These are phyloP conservation scores for Penicillium sp. DNA, from an alignment of 2,329 filamentous ascomycete genomes.

Conservation along the genomic window DNA sequence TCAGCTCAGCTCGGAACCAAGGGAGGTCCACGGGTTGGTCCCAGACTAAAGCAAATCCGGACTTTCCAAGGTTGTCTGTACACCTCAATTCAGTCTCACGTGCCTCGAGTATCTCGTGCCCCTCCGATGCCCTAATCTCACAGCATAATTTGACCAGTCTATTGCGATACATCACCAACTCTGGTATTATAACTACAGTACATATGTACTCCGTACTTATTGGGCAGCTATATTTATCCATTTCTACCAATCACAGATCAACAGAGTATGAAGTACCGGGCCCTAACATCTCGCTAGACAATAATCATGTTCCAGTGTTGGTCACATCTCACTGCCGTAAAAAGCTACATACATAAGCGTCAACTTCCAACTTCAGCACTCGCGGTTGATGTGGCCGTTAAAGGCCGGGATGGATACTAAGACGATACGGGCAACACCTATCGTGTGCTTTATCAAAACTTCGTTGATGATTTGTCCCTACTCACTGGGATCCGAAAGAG, in stretches of 20 bases:
- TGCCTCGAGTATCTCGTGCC: not conserved
- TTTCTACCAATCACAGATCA: not conserved
- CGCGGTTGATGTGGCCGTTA: not conserved
- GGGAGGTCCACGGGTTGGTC: not conserved
- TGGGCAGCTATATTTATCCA: not conserved
- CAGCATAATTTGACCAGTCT: not conserved
- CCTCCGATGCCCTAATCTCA: slow-evolving; percentile 1
- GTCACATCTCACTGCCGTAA: not conserved
- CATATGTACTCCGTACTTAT: no score
- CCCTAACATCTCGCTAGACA: not conserved
- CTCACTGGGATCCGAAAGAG: no score
- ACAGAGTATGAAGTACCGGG: not conserved
- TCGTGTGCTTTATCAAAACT: no score
- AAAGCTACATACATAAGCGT: not conserved
- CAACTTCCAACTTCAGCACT: not conserved
- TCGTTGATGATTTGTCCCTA: no score
- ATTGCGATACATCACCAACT: not conserved
- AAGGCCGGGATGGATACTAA: not conserved
- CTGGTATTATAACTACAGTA: not conserved
- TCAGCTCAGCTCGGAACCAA: not conserved
- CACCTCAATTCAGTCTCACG: not conserved
- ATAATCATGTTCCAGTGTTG: not conserved
- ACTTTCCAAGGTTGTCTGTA: not conserved
- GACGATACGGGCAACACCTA: no score
- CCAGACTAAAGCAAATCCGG: not conserved